Percentiles rank a stretch among this genome's conserved stretches.
Conservation (phyloP, 2,329 filamentous ascomycete genomes). For the Exophiala mesophila region DNA sequence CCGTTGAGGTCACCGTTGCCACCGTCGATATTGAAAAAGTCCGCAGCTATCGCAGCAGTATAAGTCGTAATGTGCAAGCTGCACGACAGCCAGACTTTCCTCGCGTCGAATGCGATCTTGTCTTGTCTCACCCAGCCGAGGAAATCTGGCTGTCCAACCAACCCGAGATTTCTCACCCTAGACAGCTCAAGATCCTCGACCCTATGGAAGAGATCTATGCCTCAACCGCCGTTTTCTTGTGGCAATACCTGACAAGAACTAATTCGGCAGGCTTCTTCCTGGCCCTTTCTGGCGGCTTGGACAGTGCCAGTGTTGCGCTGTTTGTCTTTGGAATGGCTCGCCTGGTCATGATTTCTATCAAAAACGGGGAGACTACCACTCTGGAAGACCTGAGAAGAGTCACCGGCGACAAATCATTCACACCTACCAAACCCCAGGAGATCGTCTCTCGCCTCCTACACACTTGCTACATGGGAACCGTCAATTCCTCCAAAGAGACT, state of each 20-base stretch:
- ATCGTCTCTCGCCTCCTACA: constrained; percentile 56
- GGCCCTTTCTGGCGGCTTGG: constrained; percentile 36
- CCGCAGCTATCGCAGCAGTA: constrained; percentile 43
- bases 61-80: constrained; percentile 32
- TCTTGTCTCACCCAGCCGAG: constrained; percentile 32
- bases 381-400: constrained; percentile 29
- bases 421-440: constrained; percentile 53
- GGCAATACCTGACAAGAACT: constrained; percentile 32
- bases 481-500: constrained; percentile 63
- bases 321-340: constrained; percentile 40
- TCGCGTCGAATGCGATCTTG: constrained; percentile 36
- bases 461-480: constrained; percentile 67
- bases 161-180: constrained; percentile 39
- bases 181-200: constrained; percentile 50
- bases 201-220: constrained; percentile 64
- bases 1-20: constrained; percentile 62
- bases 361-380: constrained; percentile 30
- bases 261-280: constrained; percentile 35
- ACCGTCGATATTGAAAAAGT: constrained; percentile 70
- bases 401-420: constrained; percentile 24
- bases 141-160: constrained; percentile 29
- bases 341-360: constrained; percentile 34
- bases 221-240: constrained; percentile 34
- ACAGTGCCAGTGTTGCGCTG: constrained; percentile 33
- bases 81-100: constrained; percentile 43